A percentile compares a stretch with the other conserved stretches of the same genome.
Evolutionary conservation across 2,329 filamentous ascomycete genomes (phyloP).

Genomic region (Periconia macrospinosa): DNA sequence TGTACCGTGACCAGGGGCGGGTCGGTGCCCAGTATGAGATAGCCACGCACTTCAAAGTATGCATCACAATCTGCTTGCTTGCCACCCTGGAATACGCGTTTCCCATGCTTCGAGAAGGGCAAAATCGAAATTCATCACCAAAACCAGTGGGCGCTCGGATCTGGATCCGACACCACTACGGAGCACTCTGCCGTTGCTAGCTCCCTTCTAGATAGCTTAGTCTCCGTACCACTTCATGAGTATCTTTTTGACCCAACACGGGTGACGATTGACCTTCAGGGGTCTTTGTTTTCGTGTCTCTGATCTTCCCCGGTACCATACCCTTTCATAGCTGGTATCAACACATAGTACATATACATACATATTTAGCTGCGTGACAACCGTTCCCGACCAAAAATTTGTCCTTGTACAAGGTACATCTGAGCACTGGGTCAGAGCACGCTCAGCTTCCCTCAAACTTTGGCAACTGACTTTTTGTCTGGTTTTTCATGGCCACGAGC

Average conservation of each 20-base stretch:
- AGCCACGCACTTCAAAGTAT: neutral
- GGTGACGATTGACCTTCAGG: neutral
- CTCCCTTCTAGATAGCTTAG: conserved; percentile 15
- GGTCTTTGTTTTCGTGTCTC: neutral
- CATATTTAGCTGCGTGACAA: neutral
- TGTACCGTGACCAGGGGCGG: conserved; percentile 8
- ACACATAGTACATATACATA: neutral
- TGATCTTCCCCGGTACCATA: neutral
- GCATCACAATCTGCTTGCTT: conserved; percentile 9
- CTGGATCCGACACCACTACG: conserved; percentile 29
- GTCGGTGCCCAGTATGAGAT: conserved; percentile 12
- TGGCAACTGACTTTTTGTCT: neutral
- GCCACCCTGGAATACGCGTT: conserved; percentile 13
- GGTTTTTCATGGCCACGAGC: neutral
- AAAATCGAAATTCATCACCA: neutral
- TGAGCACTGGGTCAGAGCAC: neutral
- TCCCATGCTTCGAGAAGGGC: conserved; percentile 11
- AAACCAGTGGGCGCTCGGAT: conserved; percentile 24
- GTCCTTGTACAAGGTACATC: neutral
- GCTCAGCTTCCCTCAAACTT: neutral
- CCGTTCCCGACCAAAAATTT: neutral
- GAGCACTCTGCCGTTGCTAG: conserved; percentile 21
- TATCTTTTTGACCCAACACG: neutral
- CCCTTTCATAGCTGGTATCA: neutral
- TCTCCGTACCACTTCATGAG: conserved; percentile 15